Base-by-base conservation (phyloP, 2,329 filamentous ascomycete genomes). In the Arthrobotrys iridis region DNA sequence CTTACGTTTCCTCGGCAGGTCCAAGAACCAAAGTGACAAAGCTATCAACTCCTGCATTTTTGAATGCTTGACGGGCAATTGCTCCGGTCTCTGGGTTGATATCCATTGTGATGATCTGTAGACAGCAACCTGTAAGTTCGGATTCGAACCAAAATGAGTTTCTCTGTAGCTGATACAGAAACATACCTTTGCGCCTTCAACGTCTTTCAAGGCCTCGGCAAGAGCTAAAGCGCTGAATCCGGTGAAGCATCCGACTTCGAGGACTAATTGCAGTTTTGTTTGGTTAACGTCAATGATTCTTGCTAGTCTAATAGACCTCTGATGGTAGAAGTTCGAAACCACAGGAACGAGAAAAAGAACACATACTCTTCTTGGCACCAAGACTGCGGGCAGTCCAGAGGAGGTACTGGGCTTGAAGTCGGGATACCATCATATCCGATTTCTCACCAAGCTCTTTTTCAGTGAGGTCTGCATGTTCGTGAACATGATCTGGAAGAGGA, bases 201-300 rank as follows among this genome's bases (percentile, higher is more conserved):
- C 33, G 15, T 48, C 78, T 57, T 79, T 79, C 13, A 81, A 77
- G n/a, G 80, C 79, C 59, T 81, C 80, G 40, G 79, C 80, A 78
- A 79, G 81, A 0, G 80, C 79, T 10, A 82, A 71, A 10, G 80
- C 80, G 2, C 80, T 81, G 73, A 81, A 82, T 2, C 81, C 81
- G 3, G 79, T 81, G 66, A 80, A 82, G 62, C 78, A 80, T 2
- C 81, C 81, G 33, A 82, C 79, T 57, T 82, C 81, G 8, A 82
- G 80, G 20, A 82, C 80, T 81, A 33, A 35, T 24, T 22, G 43
- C 10, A 55, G 8, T 33, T 58, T 33, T 33, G 46, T 33, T 58
- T 20, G n/a, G 35, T 58, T 7, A 33, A 15, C n/a, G 5, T 37
- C 33, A 33, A n/a, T n/a, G n/a, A n/a, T n/a, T 13, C 20, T 8